Evolutionary conservation across 139 green algal genomes (phyloP), one percentile per base, ranked within the genome.

Genomic region (Microglena sp.): DNA sequence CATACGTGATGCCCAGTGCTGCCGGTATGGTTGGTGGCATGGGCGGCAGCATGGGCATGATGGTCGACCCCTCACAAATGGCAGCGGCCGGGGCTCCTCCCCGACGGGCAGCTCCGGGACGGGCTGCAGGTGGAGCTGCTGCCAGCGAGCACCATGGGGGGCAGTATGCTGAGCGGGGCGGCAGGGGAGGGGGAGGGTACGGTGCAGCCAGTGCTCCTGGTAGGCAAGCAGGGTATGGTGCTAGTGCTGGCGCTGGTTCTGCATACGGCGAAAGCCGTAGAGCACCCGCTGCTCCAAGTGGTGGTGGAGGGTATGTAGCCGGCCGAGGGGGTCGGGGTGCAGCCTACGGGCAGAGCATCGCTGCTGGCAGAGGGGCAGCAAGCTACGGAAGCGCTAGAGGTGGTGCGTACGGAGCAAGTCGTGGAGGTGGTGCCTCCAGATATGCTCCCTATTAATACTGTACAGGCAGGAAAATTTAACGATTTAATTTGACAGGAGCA

Each of bases 1-100:
- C 63, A 8, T 69, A 69, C 63, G 45, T 69, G 33, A 61, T 69
- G 46, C 46, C 63, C 36, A 33, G 15, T 5, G 32, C 31, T 50
- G 57, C 27, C 21, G 57, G 30, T 64, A 8, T 26, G 21, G 59
- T 35, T 35, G 2, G 22, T 24, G 22, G 22, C 59, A 34, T 26
- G 22, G 4, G 59, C 59, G 15, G 31, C 33, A 33, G 33, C 59
- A 7, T 27, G n/a, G n/a, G 4, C 59, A 2, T 7, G 34, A 2
- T 26, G 34, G 33, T 18, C 59, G 2, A n/a, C 33, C 4, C n/a
- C 33, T 32, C 30, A 33, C 32, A 22, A 35, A 29, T 35, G n/a
- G 34, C 34, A 22, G 5, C 26, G 59, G 22, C 4, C 30, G 18
- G 8, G 59, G 59, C 8, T 21, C 24, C 33, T 30, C 28, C 22